Conservation (phyloP, 768 basidiomycete genomes). For the Boletellus sp. region DNA sequence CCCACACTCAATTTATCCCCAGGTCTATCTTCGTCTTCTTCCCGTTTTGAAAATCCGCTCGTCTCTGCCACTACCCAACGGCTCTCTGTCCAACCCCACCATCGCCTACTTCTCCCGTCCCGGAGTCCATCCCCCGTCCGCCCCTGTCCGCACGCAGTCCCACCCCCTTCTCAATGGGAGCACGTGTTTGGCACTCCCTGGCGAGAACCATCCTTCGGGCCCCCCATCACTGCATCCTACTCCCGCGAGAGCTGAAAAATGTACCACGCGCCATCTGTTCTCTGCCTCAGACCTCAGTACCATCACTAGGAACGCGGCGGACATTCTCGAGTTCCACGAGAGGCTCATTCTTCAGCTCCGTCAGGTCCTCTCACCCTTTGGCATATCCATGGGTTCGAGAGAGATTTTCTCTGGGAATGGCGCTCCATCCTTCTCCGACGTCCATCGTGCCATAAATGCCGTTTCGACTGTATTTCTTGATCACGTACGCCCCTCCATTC, state of each 20-base stretch:
- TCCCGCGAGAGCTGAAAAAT: conserved; percentile 30
- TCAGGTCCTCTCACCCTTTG: conserved; percentile 46
- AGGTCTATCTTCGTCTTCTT: conserved; percentile 67
- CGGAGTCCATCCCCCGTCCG: conserved; percentile 40
- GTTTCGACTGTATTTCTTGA: conserved; percentile 57
- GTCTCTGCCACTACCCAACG: conserved; percentile 12
- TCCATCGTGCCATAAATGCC: conserved; percentile 34
- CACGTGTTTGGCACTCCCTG: conserved; percentile 18
- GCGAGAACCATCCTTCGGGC: conserved; percentile 9
- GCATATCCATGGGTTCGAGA: conserved; percentile 39
- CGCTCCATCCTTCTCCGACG: conserved; percentile 33
- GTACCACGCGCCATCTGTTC: conserved; percentile 48
- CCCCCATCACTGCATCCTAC: conserved; percentile 8
- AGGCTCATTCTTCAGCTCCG: conserved; percentile 56
- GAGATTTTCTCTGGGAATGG: not conserved
- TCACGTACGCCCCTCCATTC: conserved; percentile 38
- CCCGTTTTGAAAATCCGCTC: conserved; percentile 41
- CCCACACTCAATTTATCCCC: not conserved
- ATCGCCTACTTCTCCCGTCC: conserved; percentile 35
- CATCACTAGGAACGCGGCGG: conserved; percentile 64
- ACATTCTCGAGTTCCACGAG: conserved; percentile 68
- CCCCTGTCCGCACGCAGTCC: conserved; percentile 43
- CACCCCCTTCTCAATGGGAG: conserved; percentile 34
- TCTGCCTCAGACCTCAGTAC: conserved; percentile 53
- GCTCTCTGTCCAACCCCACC: conserved; percentile 27